Evolutionary conservation across 306 rosid genomes (phyloP), one percentile per base, ranked within the genome.

Genomic region (Betula pendula): DNA sequence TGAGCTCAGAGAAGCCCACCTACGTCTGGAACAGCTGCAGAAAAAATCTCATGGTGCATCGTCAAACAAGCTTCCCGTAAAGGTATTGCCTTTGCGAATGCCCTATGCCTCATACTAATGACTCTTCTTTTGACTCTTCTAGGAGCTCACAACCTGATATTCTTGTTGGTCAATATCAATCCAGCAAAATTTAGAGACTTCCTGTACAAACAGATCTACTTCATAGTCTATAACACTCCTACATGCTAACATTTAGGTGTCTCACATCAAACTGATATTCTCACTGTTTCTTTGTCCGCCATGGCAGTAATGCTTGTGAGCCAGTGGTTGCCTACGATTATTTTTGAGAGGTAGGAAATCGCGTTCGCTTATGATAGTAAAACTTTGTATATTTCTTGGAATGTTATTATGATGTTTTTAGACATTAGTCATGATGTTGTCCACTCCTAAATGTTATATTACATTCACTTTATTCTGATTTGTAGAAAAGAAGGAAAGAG

Each of bases 1-100:
- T 42, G 94, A 94, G 84, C 90, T 87, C 60, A 81, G 66, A 80
- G 97, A 91, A 86, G 96, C 96, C 66, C 81, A 29, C 19, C 86
- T 79, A 68, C 85, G 87, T 80, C 87, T 94, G 0, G 89, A 86
- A 55, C 88, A 86, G 74, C 82, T 91, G 45, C 90, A 88, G 89
- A 77, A 60, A 73, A 91, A 88, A 74, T 89, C 97, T 3, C 82
- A 47, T 0, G 88, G 83, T 25, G 81, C 87, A 14, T 79, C 88
- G 19, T 67, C 73, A 58, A 74, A 75, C 16, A 87, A 82, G 87
- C 56, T 67, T 73, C 74, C 89, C 3, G 51, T 52, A 63, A 91
- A 83, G 82, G 89, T 91, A 82, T 85, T 93, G 75, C 96, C 97
- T 58, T 74, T 87, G 29, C 42, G 6, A 38, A 38, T 38, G 42